Evolutionary conservation across 2,329 filamentous ascomycete species (phyloP).

Genomic region (Stemphylium beticola): DNA sequence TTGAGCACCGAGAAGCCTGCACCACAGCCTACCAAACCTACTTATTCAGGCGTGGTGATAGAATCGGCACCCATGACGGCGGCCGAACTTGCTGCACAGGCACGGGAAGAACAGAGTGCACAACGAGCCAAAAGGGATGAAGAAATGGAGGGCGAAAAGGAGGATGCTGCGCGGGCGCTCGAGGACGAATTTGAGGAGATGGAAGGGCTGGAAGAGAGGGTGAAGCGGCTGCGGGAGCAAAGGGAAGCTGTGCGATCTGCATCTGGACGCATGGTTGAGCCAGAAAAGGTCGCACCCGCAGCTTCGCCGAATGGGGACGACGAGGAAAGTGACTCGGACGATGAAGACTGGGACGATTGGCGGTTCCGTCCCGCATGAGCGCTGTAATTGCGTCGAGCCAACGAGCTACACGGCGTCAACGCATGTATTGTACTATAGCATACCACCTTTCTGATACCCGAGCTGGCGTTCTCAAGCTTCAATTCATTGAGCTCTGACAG

Average conservation of each 20-base stretch:
- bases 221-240: conserved; percentile 53
- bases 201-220: conserved; percentile 55
- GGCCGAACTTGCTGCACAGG: conserved; percentile 55
- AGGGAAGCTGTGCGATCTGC: conserved; percentile 51
- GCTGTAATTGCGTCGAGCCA: conserved; percentile 8
- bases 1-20: conserved; percentile 78
- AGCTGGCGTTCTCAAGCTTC: conserved; percentile 18
- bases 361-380: conserved; percentile 44
- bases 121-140: conserved; percentile 52
- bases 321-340: conserved; percentile 46
- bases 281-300: conserved; percentile 13
- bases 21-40: conserved; percentile 72
- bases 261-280: conserved; percentile 17
- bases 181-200: conserved; percentile 59
- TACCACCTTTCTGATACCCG: conserved; percentile 31
- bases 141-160: conserved; percentile 56
- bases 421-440: conserved; percentile 29
- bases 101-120: conserved; percentile 51
- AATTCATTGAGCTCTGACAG: conserved; percentile 6
- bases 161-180: conserved; percentile 54
- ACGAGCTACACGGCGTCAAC: conserved; percentile 15
- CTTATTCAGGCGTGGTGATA: conserved; percentile 50
- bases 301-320: conserved; percentile 24
- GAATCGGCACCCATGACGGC: conserved; percentile 55
- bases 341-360: conserved; percentile 50